A percentile compares a stretch with the other conserved stretches of the same genome.
Evolutionary conservation across 805 yeast genomes (phyloP).

Genomic region (Zygosaccharomyces kombuchaensis): DNA sequence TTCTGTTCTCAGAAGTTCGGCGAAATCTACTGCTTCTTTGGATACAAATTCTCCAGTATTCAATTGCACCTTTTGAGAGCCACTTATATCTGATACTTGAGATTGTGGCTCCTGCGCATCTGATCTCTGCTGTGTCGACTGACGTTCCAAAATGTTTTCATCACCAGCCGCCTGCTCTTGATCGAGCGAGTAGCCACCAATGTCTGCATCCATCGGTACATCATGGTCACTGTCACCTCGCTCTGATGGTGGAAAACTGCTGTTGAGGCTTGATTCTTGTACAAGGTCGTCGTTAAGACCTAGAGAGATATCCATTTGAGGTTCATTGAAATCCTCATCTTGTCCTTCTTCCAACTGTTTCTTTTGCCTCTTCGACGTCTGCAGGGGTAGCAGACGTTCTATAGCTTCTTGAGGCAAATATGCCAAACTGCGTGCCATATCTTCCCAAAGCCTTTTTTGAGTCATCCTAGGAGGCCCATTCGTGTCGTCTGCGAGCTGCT

Average conservation of each 20-base stretch:
- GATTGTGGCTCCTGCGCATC: constrained; percentile 1
- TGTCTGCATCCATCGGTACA: constrained; percentile 16
- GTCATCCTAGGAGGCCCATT: constrained; percentile 2
- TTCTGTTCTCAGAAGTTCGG: constrained; percentile 23
- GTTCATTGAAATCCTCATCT: constrained; percentile 13
- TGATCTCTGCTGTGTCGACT: constrained; percentile 10
- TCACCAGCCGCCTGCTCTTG: constrained; percentile 1
- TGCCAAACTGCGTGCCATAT: constrained; percentile 16
- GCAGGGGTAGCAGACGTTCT: constrained; percentile 16
- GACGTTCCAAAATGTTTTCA: constrained; percentile 3
- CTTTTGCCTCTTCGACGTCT: constrained; percentile 22
- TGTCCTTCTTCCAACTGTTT: constrained; percentile 2
- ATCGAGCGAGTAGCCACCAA: constrained; percentile 10
- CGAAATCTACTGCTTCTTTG: constrained; percentile 29
- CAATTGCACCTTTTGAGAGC: constrained; percentile 16
- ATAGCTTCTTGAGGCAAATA: constrained; percentile 21
- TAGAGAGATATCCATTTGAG: constrained; percentile 25
- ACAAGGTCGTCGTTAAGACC: constrained; percentile 21
- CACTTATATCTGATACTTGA: constrained; percentile 2
- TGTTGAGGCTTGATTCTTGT: constrained; percentile 3
- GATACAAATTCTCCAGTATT: constrained; percentile 24
- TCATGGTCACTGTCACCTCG: constrained; percentile 15
- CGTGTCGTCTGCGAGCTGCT: neutral
- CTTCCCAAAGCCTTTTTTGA: constrained; percentile 23
- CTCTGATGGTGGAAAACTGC: constrained; percentile 7